Evolutionary conservation across 495 filamentous ascomycete genomes (phyloP), one percentile per base, ranked within the genome.

Genomic region (Aspergillus biplanus): DNA sequence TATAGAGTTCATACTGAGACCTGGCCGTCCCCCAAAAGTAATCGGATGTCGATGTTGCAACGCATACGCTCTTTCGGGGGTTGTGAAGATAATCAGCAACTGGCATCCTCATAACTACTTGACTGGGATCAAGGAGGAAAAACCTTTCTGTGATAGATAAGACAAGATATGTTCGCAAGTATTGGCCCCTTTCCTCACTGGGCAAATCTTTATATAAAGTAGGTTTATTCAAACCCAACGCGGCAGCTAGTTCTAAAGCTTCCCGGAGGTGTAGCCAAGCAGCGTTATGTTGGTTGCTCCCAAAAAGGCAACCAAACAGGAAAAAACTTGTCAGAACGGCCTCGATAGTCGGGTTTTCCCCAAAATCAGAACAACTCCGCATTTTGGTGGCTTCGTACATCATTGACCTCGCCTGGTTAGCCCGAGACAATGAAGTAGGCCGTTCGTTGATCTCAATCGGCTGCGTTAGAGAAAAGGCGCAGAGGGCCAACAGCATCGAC

Each of bases 391-490:
- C 87, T 74, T 95, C 92, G 57, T 92, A 85, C 74, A 96, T 84
- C 65, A 96, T 80, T 47, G 78, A 80, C 11, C 75, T 71, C 16
- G 80, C 76, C 9, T 89, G 88, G 39, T 84, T 80, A 18, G 80
- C 80, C 73, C 82, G 74, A 1, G 76, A 79, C 0, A 72, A 76
- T 3, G 76, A 73, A 0, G 77, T 78, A 0, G 77, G 72, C 3
- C 73, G 74, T 58, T 80, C 77, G 32, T 75, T 73, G 3, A 85
- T 77, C 32, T 80, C 75, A 60, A 93, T 92, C 0, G 92, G 92
- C 67, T 96, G 92, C 11, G 93, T 92, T 74, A 92, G 84, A 70
- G 93, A 90, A 73, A 91, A 95, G 13, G 90, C 91, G 67, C 90
- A 94, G 7, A 96, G 73, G 12, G 92, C 88, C 31, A 88, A 82